Percentiles rank a stretch among this genome's conserved stretches.
Evolutionary conservation across 495 filamentous ascomycete genomes (phyloP).

Genomic region (Aspergillus homomorphus): DNA sequence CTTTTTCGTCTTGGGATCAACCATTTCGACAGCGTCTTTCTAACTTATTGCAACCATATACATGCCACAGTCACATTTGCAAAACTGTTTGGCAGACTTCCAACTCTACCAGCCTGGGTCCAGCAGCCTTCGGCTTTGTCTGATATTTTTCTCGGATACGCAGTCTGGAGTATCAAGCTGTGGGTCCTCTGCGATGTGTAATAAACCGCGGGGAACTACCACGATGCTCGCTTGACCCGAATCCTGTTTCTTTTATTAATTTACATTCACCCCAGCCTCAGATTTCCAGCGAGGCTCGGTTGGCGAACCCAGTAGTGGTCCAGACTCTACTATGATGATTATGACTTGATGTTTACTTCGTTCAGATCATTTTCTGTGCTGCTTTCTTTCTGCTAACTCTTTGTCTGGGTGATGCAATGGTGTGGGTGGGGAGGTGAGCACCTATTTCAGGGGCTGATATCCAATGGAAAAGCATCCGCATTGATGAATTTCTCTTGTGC

Average conservation of each 20-base stretch:
- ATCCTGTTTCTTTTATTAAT: conserved; percentile 9
- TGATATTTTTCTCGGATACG: background rate
- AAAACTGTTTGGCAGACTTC: background rate
- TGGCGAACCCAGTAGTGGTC: background rate
- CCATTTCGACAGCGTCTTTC: background rate
- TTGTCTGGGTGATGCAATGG: no score
- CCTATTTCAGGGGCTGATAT: background rate
- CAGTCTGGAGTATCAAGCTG: conserved; percentile 6
- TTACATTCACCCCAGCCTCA: no score
- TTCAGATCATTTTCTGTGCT: background rate
- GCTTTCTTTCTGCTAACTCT: no score
- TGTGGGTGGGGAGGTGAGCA: background rate
- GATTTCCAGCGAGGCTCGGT: no score
- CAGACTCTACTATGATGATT: background rate
- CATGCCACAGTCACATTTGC: background rate
- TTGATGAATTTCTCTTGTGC: background rate
- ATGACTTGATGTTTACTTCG: background rate
- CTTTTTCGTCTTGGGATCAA: background rate
- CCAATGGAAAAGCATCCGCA: background rate
- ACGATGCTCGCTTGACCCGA: conserved; percentile 3
- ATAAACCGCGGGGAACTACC: conserved; percentile 41
- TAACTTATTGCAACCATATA: background rate
- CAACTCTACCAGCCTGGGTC: background rate
- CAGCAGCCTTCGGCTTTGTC: background rate
- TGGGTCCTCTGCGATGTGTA: conserved; percentile 36